Conservation (phyloP, 495 filamentous ascomycete species). For the Neurospora tetraspora region DNA sequence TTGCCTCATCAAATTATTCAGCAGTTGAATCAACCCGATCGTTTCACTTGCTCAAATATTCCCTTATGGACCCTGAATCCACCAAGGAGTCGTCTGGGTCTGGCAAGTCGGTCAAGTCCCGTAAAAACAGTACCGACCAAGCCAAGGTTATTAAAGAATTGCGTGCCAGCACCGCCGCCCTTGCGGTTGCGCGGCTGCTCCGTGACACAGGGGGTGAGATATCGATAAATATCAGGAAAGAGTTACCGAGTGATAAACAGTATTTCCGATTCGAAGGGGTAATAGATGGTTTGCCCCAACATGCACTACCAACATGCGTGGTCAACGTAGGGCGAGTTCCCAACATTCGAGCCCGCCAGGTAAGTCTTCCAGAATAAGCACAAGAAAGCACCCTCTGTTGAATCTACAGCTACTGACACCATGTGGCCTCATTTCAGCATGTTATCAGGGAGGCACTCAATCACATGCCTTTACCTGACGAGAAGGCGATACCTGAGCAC, state of each 20-base stretch:
- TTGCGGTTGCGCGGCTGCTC: background rate
- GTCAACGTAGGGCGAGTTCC: background rate
- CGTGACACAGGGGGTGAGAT: background rate
- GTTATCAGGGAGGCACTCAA: background rate
- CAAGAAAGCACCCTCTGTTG: background rate
- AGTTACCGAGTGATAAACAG: background rate
- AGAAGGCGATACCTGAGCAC: background rate
- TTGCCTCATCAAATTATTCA: background rate
- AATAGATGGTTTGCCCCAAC: background rate
- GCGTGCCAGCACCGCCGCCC: background rate
- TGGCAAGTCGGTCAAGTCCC: background rate
- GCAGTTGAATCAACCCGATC: background rate
- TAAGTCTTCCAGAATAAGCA: background rate
- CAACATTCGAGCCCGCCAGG: background rate
- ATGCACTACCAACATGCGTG: background rate
- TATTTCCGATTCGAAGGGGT: background rate
- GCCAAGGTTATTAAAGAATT: background rate
- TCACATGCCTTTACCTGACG: background rate
- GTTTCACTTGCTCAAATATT: background rate
- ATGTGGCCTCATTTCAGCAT: background rate
- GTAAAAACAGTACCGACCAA: background rate
- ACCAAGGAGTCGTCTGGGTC: background rate
- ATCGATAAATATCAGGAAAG: background rate
- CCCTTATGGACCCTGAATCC: background rate
- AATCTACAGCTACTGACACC: background rate